These are phyloP conservation scores for Cryphonectria naterciae DNA, from an alignment of 2,329 filamentous ascomycete species.

Conservation along the genomic window DNA sequence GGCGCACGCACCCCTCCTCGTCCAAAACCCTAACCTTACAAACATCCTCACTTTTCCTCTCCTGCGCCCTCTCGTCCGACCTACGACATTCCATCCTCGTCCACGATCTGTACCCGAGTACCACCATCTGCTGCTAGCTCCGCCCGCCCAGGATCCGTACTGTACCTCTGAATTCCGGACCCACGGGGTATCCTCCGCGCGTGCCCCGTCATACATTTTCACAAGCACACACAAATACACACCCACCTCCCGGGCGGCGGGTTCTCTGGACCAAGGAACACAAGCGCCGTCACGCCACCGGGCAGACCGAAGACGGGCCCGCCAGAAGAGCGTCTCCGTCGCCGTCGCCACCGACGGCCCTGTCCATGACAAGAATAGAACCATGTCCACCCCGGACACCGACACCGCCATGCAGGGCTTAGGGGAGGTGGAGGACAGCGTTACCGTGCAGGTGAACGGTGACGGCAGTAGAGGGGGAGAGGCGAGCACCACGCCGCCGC, in stretches of 20 bases:
- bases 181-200: background rate
- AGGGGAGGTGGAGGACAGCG: conserved; percentile 27
- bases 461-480: conserved; percentile 41
- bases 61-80: background rate
- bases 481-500: conserved; percentile 39
- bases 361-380: conserved; percentile 5
- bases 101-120: background rate
- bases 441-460: conserved; percentile 18
- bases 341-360: conserved; percentile 16
- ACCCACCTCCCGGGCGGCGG: background rate
- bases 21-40: background rate
- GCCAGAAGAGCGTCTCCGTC: background rate
- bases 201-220: background rate
- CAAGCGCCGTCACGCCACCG: conserved; percentile 2
- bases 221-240: background rate
- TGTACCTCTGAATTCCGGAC: background rate
- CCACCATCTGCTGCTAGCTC: background rate
- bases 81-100: background rate
- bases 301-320: conserved; percentile 5
- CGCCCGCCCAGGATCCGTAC: background rate
- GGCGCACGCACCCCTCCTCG: background rate
- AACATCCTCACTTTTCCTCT: background rate
- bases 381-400: conserved; percentile 45
- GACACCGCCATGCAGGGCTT: conserved; percentile 38
- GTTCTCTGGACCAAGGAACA: background rate